Evolutionary conservation across 257 asterid species (phyloP), one percentile per base, ranked within the genome.

Genomic region (Solanum etuberosum): DNA sequence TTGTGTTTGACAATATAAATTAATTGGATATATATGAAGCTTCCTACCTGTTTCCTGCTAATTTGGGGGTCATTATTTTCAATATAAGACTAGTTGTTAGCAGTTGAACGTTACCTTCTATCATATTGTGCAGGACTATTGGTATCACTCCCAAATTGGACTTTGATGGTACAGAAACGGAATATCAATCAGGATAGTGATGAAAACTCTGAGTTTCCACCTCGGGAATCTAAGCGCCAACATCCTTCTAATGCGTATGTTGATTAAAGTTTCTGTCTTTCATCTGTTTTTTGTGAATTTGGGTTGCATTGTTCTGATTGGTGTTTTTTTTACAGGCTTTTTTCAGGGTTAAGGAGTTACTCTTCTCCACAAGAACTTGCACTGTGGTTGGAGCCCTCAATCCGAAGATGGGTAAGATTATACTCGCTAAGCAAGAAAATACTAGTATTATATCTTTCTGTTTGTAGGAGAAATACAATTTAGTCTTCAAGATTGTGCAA

Each of bases 161-260:
- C 72, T 90, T 91, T 93, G 92, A 95, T 95, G 99, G 94, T 91
- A 89, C 88, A 31, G 87, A 95, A 93, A 86, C 92, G 99, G 83
- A 89, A 86, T 46, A 86, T 89, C 25, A 71, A 90, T 82, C 93
- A 89, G 76, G 94, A 90, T 59, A 92, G 87, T 51, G 96, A 90
- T 90, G 98, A 87, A 54, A 89, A 91, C 40, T 92, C 94, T 87
- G 91, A 89, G 63, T 85, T 83, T 90, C 93, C 95, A 3, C 31
- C 73, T 27, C 73, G 86, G 23, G 87, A 90, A 51, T 86, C 89
- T 51, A 91, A 91, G 88, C 94, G 93, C 85, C 85, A 87, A 4
- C 90, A 88, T 63, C 84, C 89, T 34, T 48, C 71, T 34, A 78
- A 93, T 10, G 48, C 57, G 97, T 90, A 81, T 88, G 91, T 83